These are phyloP conservation scores for Erythrophleum fordii DNA, from an alignment of 306 rosid species.

Conservation along the genomic window DNA sequence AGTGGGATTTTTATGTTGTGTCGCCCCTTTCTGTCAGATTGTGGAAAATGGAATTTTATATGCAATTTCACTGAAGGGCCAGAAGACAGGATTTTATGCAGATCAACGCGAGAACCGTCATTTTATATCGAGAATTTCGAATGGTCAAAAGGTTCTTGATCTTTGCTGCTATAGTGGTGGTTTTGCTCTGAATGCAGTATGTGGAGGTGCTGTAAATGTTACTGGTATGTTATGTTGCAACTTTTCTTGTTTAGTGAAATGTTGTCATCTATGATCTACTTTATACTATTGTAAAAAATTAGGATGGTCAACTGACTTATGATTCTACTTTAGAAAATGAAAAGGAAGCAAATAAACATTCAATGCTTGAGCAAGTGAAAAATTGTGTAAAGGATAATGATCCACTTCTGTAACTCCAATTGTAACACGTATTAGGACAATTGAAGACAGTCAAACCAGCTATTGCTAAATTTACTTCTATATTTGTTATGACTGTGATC, in stretches of 20 bases:
- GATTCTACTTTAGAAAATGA: constrained; percentile 23
- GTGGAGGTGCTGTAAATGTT: constrained; percentile 81
- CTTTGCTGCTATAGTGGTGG: constrained; percentile 96
- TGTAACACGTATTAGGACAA: background rate
- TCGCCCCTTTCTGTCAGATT: constrained; percentile 52
- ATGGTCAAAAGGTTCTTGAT: constrained; percentile 81
- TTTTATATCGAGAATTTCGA: constrained; percentile 76
- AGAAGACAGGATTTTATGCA: constrained; percentile 97
- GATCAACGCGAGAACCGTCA: constrained; percentile 91
- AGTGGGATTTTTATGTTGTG: constrained; percentile 27
- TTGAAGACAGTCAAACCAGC: background rate
- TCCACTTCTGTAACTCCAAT: constrained; percentile 2
- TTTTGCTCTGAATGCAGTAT: constrained; percentile 82
- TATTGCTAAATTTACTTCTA: constrained; percentile 4
- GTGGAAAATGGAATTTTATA: constrained; percentile 75
- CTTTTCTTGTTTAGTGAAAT: background rate
- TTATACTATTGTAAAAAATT: constrained; percentile 12
- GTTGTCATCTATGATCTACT: constrained; percentile 13
- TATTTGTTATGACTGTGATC: background rate
- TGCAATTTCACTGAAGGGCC: constrained; percentile 85
- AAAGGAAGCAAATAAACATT: constrained; percentile 22
- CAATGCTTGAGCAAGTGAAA: background rate
- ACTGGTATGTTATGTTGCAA: constrained; percentile 57
- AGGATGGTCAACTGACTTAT: constrained; percentile 22
- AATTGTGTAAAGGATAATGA: background rate